phyloP scores from a whole-genome alignment of 1,139 yeast species.

The Eremothecium sinecaudum region DNA sequence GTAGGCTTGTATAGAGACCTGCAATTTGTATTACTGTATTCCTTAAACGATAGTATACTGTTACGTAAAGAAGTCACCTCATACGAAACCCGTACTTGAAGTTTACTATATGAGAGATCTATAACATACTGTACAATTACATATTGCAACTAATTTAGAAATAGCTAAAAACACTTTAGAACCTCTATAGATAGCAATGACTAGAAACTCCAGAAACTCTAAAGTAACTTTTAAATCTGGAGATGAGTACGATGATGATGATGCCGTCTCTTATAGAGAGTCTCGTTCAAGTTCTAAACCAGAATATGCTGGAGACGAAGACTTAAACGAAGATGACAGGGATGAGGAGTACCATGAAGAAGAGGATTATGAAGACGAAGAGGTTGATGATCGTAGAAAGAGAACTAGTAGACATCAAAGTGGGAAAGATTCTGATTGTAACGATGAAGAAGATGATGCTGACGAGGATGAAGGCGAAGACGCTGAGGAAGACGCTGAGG shows the following conservation, averaged over 20 bases:
- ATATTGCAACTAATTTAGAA: too few species aligned
- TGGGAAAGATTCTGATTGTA: neutral
- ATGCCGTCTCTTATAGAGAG: slow-evolving; percentile 6
- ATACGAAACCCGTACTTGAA: too few species aligned
- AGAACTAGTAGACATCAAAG: neutral
- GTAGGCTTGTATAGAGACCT: too few species aligned
- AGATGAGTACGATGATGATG: slow-evolving; percentile 1
- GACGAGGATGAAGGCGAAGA: slow-evolving; percentile 12
- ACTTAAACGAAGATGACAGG: slow-evolving; percentile 20
- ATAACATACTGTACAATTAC: too few species aligned
- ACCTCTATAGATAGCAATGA: too few species aligned
- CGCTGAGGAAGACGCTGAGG: slow-evolving; percentile 15
- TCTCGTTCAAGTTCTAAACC: slow-evolving; percentile 21
- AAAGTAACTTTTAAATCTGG: slow-evolving; percentile 3
- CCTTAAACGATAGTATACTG: too few species aligned
- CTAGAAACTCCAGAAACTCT: neutral
- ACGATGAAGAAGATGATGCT: neutral
- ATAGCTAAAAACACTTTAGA: too few species aligned
- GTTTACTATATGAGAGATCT: too few species aligned
- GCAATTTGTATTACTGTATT: too few species aligned
- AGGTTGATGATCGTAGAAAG: slow-evolving; percentile 8
- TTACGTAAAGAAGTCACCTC: too few species aligned
- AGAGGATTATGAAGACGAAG: slow-evolving; percentile 23
- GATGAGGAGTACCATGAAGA: slow-evolving; percentile 24
- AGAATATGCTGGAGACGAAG: slow-evolving; percentile 25